Base-by-base conservation (phyloP, 2,329 filamentous ascomycete species). In the Botryotinia convoluta region DNA sequence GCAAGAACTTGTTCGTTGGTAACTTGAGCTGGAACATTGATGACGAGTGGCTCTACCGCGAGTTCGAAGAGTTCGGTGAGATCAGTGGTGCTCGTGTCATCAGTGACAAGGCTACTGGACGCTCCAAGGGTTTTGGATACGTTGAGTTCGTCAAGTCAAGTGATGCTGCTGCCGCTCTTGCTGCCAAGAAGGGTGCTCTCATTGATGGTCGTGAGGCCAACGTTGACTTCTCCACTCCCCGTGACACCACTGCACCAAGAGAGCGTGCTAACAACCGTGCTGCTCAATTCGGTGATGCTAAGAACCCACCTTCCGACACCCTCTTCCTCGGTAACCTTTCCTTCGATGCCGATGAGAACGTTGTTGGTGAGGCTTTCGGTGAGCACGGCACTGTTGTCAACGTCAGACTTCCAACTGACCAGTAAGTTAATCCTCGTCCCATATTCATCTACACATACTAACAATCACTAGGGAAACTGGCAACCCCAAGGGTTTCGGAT, bases 21-120 rank as follows among this genome's bases (percentile, higher is more conserved):
- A 91, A 91, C 83, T 84, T 93, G 77, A 92, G 90, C 81, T 93
- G 91, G 91, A 92, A 91, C 81, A 85, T 93, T 74, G 91, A 93
- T 79, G 91, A 93, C 82, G 90, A 91, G 74, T 92, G 90, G 90
- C 86, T 93, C 77, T 84, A 84, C 74, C 86, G 87, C 74, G 90
- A 92, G 82, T 93, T 93, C 79, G 87, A 91, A 82, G 84, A 86
- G 77, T 92, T 91, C 78, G 91, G 90, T 78, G 88, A 90, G 82
- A 87, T 92, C 77, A 83, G 84, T 78, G 87, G 89, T 79, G 87
- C 87, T 75, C 88, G 89, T 80, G 86, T 93, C 82, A 89, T 93
- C 81, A 91, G 87, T 78, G 90, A 93, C 83, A 87, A 88, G 78
- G 88, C 88, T 59, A 86, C 85, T 81, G 90, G 90, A 77, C 88